A percentile compares a stretch with the other conserved stretches of the same genome.
Conservation (phyloP, 2,329 filamentous ascomycete genomes). For the Fonsecaea pedrosoi region DNA sequence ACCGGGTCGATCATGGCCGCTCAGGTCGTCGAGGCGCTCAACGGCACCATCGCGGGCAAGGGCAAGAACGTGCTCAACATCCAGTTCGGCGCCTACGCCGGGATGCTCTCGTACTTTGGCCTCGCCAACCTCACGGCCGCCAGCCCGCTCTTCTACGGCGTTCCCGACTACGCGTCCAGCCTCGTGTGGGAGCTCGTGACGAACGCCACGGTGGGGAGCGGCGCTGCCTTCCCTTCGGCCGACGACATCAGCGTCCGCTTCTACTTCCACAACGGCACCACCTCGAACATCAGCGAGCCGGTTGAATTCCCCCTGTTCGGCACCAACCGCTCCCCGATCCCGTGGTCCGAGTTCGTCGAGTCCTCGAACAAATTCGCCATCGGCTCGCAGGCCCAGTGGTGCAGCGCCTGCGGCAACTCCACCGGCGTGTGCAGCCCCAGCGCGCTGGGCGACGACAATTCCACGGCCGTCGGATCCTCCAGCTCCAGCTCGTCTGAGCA, state of each 20-base stretch:
- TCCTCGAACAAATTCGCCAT: constrained; percentile 72
- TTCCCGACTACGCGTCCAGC: constrained; percentile 82
- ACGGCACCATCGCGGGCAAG: constrained; percentile 48
- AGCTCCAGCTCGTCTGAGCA: constrained; percentile 35
- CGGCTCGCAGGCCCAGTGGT: constrained; percentile 72
- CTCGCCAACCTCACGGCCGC: constrained; percentile 59
- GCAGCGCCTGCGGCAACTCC: constrained; percentile 73
- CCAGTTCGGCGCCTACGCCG: constrained; percentile 68
- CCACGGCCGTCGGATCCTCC: constrained; percentile 40
- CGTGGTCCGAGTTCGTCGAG: constrained; percentile 72
- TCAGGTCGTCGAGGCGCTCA: constrained; percentile 59
- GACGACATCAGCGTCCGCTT: constrained; percentile 64
- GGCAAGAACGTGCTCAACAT: constrained; percentile 55
- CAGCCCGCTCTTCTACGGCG: constrained; percentile 70
- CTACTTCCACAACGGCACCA: constrained; percentile 68
- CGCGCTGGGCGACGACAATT: constrained; percentile 39
- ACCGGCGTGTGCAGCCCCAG: constrained; percentile 68
- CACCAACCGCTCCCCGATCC: constrained; percentile 60
- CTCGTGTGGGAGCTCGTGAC: constrained; percentile 79
- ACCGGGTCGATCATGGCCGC: constrained; percentile 71
- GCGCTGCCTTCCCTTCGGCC: constrained; percentile 50
- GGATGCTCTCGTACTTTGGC: constrained; percentile 68
- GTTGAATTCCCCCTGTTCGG: constrained; percentile 67
- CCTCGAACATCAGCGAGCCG: constrained; percentile 52
- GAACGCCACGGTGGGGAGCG: constrained; percentile 46